Evolutionary conservation across 495 filamentous ascomycete species (phyloP).

Genomic region (Penicillium taxi): DNA sequence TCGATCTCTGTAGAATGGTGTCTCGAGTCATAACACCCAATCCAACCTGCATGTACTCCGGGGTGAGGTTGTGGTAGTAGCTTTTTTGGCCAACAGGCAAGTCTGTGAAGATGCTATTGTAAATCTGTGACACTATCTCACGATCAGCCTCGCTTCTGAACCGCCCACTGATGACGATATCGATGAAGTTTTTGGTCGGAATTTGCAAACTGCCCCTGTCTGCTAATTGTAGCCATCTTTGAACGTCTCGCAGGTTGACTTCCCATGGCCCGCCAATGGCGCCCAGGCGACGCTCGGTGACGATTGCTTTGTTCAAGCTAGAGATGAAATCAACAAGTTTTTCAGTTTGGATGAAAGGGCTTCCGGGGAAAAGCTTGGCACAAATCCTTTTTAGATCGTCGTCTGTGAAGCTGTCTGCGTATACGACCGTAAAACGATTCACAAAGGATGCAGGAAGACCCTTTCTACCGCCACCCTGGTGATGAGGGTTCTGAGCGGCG

Average conservation of each 20-base stretch:
- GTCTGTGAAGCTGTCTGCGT: conserved; percentile 77
- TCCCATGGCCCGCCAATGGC: conserved; percentile 90
- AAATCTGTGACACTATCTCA: conserved; percentile 53
- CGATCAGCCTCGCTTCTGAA: conserved; percentile 69
- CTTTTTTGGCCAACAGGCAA: conserved; percentile 29
- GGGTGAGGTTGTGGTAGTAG: conserved; percentile 60
- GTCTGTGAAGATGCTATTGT: conserved; percentile 45
- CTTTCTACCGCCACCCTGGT: conserved; percentile 93
- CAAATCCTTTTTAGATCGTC: conserved; percentile 79
- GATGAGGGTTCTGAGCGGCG: conserved; percentile 95
- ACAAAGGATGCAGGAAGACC: conserved; percentile 93
- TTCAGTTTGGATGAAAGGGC: conserved; percentile 46
- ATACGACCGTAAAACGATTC: conserved; percentile 96
- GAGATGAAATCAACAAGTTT: conserved; percentile 76
- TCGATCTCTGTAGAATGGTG: conserved; percentile 43
- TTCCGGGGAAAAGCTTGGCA: conserved; percentile 59
- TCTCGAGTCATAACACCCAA: conserved; percentile 61
- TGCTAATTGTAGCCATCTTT: conserved; percentile 78
- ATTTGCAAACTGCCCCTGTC: conserved; percentile 39
- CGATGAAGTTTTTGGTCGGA: conserved; percentile 61
- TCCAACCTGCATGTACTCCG: conserved; percentile 67
- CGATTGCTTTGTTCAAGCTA: conserved; percentile 60
- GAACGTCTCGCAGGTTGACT: conserved; percentile 88
- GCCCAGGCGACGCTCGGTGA: conserved; percentile 58
- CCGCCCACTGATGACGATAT: conserved; percentile 78